Conservation (phyloP, 257 asterid species). For the Schizonepeta tenuifolia region DNA sequence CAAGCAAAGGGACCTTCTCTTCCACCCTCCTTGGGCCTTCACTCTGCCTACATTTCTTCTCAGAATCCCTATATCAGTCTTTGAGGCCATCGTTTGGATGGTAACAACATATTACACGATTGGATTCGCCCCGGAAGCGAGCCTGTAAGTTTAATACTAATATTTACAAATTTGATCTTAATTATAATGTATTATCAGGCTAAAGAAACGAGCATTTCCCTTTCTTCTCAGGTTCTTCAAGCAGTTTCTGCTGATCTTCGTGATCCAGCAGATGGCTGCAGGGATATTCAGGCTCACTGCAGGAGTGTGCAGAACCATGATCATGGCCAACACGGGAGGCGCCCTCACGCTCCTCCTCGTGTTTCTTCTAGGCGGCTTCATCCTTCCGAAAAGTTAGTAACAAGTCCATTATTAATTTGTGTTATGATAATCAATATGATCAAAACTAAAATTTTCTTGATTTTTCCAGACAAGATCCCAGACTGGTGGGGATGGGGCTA, state of each 20-base stretch:
- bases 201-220: neutral
- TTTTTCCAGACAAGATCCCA: constrained; percentile 58
- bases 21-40: constrained; percentile 69
- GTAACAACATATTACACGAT: constrained; percentile 62
- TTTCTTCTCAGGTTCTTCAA: constrained; percentile 57
- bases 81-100: constrained; percentile 63
- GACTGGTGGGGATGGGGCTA: constrained; percentile 80
- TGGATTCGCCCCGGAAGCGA: constrained; percentile 68
- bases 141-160: constrained; percentile 43
- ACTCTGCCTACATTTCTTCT: constrained; percentile 58
- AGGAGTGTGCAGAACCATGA: constrained; percentile 58
- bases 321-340: constrained; percentile 62
- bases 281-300: constrained; percentile 59
- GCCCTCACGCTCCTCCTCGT: constrained; percentile 50
- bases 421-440: neutral
- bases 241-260: constrained; percentile 53
- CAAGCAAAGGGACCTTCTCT: constrained; percentile 65
- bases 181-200: neutral
- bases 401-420: neutral
- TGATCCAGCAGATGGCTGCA: constrained; percentile 63
- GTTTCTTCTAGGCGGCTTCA: constrained; percentile 65
- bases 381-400: constrained; percentile 55
- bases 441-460: neutral
- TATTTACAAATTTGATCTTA: neutral
- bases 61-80: constrained; percentile 55